Base-by-base conservation (phyloP, 306 rosid species). In the Rosa lucieae region DNA sequence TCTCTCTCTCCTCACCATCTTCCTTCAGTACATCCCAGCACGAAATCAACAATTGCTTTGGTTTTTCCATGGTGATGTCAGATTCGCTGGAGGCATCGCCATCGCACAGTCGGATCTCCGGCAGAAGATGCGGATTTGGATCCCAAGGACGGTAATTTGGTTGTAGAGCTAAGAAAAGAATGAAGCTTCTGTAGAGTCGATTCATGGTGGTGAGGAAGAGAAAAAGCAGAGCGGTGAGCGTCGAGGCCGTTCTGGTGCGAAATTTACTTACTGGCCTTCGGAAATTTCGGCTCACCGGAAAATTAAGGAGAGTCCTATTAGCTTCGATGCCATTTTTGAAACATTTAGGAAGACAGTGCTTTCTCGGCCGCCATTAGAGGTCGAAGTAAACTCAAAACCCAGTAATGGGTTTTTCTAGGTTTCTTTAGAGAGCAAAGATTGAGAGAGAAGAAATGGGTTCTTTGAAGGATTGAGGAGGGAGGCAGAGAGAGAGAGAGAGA, bases 231-330 rank as follows among this genome's bases (percentile, higher is more conserved):
- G 61, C 44, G 47, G 9, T 40, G 83, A 56, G 49, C 83, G 77
- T 78, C 82, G 73, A 4, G 84, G 78, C 1, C 17, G 3, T 39
- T 68, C 90, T 15, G 73, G 86, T 61, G 10, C 17, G 47, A 88
- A 89, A 58, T 88, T 80, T 44, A 49, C 83, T 0, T 86, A 87
- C 74, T 90, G 99, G 74, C 92, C 96, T 55, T 91, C 94, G 26
- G 84, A 66, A 10, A 37, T 84, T 74, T 97, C 94, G 5, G 97
- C 97, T 83, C 98, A 95, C 78, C 89, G 92, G 20, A 78, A 67
- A 82, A 84, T 86, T 21, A 95, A 78, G 80, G 98, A 95, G 84
- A 95, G 99, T 63, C 97, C 97, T 23, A 92, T 95, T 6, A 95
- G 96, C 84, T 95, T 98, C 48, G 94, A 87, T 62, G 87, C 86